Evolutionary conservation across 2,329 filamentous ascomycete genomes (phyloP), one percentile per base, ranked within the genome.

Genomic region (Shiraia sp.): DNA sequence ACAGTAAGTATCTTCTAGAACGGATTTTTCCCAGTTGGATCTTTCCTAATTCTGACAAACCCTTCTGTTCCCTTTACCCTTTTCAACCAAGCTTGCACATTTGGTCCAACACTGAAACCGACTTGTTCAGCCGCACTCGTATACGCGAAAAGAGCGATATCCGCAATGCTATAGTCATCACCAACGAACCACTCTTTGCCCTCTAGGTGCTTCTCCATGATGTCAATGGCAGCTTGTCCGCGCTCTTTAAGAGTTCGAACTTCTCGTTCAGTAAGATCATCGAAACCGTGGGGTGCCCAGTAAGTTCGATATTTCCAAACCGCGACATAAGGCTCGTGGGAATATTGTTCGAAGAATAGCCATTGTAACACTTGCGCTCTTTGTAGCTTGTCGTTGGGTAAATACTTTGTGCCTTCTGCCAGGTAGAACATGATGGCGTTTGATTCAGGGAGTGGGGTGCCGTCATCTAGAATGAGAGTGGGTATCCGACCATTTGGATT

Each of bases 291-390:
- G 2, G 27, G 40, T 3, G 35, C 42, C 50, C 53, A 56, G 30
- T 50, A 52, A 10, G 40, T 49, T 8, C 23, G 33, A 15, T 28
- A 44, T 19, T 53, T 53, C 32, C 31, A 49, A 2, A 49, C 47
- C 3, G 49, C 47, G 13, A 55, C 32, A 24, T 53, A 53, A 10
- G 47, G 49, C 30, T 55, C 49, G 32, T 49, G 44, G 7, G 33
- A 39, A 26, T 51, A 47, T 31, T 55, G 52, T 34, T 55, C 52
- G 31, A 53, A 55, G 36, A 55, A 55, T 1, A 55, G 29, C 52
- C 49, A 55, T 25, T 49, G 47, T 7, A 53, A 30, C 8, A 51
- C 42, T 31, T 42, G 35, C 4, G 47, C 32, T 10, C 31, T 19
- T 13, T 24, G 25, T 4, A 54, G 22, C 32, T 44, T 43, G 13